Percentiles rank a stretch among this genome's conserved stretches.
Conservation (phyloP, 192 early-diverging fungal genomes). For the Coemansia sp. region DNA sequence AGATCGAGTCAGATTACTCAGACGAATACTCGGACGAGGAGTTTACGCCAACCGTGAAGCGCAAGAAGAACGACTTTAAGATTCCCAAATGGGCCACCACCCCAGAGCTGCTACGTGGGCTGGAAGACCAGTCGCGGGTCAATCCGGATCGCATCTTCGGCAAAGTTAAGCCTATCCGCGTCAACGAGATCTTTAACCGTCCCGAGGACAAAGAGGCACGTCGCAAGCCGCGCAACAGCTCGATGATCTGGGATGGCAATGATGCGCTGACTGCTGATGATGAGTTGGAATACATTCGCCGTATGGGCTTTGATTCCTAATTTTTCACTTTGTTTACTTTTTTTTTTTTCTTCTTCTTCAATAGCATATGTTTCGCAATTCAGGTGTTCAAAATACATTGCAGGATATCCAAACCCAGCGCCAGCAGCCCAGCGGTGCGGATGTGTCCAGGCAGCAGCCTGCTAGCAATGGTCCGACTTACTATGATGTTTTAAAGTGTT, state of each 20-base stretch:
- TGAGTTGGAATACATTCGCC: conserved; percentile 47
- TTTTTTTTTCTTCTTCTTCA: conserved; percentile 9
- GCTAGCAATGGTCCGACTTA: conserved; percentile 24
- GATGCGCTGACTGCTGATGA: conserved; percentile 50
- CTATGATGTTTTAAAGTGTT: conserved; percentile 50
- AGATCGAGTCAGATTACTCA: conserved; percentile 51
- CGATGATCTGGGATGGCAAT: conserved; percentile 52
- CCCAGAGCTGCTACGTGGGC: conserved; percentile 43
- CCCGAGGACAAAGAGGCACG: conserved; percentile 14
- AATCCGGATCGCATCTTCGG: conserved; percentile 56
- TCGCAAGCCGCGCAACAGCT: conserved; percentile 46
- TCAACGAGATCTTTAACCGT: conserved; percentile 52
- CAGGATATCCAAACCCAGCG: conserved; percentile 8
- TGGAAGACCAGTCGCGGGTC: conserved; percentile 35
- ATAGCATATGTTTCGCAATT: conserved; percentile 16
- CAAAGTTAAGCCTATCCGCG: conserved; percentile 36
- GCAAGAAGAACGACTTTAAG: conserved; percentile 46
- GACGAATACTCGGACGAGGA: conserved; percentile 53
- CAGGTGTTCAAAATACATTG: conserved; percentile 13
- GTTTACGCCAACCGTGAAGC: conserved; percentile 42
- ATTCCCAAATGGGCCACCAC: conserved; percentile 53
- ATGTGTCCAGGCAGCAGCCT: too few relatives aligned
- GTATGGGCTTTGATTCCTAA: conserved; percentile 52
- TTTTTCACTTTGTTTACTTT: conserved; percentile 16
- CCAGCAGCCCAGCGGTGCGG: not conserved